Conservation (phyloP, 2,329 filamentous ascomycete genomes). For the Coniochaeta sp. region DNA sequence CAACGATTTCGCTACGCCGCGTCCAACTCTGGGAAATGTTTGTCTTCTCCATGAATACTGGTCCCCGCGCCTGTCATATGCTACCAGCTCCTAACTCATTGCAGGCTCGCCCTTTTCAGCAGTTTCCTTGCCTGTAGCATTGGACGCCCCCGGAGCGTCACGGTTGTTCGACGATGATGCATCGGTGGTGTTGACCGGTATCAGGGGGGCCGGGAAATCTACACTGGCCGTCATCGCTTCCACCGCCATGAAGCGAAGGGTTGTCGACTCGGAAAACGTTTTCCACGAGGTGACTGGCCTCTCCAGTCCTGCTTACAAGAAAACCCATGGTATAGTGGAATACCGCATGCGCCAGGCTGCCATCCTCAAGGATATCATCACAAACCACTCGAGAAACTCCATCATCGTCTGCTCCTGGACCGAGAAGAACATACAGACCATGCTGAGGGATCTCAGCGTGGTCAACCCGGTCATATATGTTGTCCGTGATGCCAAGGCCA, state of each 20-base stretch:
- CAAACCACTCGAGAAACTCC: slow-evolving; percentile 49
- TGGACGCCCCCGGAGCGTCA: slow-evolving; percentile 11
- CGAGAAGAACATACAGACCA: slow-evolving; percentile 52
- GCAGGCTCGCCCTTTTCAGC: background rate
- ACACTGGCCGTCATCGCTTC: slow-evolving; percentile 70
- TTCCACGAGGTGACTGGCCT: slow-evolving; percentile 60
- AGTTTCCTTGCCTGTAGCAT: background rate
- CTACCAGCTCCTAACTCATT: background rate
- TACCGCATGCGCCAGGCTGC: slow-evolving; percentile 58
- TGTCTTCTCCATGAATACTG: background rate
- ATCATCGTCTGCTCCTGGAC: slow-evolving; percentile 70
- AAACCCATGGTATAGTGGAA: slow-evolving; percentile 50
- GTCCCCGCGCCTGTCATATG: too few species aligned
- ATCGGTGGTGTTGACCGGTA: slow-evolving; percentile 66
- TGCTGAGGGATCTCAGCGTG: slow-evolving; percentile 54
- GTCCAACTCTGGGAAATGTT: background rate
- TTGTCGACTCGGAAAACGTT: slow-evolving; percentile 61
- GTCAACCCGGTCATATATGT: slow-evolving; percentile 67
- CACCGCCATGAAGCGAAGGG: slow-evolving; percentile 58
- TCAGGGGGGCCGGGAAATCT: slow-evolving; percentile 68
- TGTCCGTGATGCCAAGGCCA: slow-evolving; percentile 55
- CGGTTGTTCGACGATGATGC: slow-evolving; percentile 48
- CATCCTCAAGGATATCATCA: slow-evolving; percentile 52
- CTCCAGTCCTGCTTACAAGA: slow-evolving; percentile 56
- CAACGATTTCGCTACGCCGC: background rate